Percentiles rank a stretch among this genome's conserved stretches.
Conservation (phyloP, 345 rosid genomes). For the Eucalyptus rudis region DNA sequence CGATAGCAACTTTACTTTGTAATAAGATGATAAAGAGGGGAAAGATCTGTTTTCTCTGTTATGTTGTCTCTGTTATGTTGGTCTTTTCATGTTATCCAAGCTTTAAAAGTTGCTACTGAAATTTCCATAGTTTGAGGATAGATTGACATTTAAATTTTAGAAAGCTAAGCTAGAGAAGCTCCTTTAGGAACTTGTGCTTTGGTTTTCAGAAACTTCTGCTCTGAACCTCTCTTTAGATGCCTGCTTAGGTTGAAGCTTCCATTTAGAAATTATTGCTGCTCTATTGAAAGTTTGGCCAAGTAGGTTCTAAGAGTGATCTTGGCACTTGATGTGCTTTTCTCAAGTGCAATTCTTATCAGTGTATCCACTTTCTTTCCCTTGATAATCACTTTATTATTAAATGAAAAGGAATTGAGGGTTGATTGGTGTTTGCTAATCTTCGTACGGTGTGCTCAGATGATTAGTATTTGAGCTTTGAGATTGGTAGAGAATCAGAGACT, state of each 20-base stretch:
- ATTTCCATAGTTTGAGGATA: background rate
- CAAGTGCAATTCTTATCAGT: background rate
- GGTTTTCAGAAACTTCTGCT: background rate
- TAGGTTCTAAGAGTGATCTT: background rate
- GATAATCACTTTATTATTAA: background rate
- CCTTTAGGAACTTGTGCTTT: background rate
- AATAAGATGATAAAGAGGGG: background rate
- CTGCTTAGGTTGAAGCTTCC: background rate
- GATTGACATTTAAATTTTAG: background rate
- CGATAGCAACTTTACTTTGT: background rate
- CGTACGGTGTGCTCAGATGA: background rate
- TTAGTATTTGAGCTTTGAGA: background rate
- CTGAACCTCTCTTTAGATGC: background rate
- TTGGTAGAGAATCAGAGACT: background rate
- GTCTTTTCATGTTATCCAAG: background rate
- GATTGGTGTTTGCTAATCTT: background rate
- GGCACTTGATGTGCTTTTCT: background rate
- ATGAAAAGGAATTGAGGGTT: background rate
- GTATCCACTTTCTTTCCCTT: background rate
- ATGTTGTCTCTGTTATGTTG: background rate
- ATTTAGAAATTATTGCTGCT: background rate
- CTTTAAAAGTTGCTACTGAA: background rate
- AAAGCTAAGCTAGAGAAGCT: background rate
- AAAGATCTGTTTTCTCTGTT: background rate
- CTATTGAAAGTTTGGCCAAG: background rate